These are phyloP conservation scores for Boletus hoseneyae DNA, from an alignment of 1,284 basidiomycete genomes.

Conservation along the genomic window DNA sequence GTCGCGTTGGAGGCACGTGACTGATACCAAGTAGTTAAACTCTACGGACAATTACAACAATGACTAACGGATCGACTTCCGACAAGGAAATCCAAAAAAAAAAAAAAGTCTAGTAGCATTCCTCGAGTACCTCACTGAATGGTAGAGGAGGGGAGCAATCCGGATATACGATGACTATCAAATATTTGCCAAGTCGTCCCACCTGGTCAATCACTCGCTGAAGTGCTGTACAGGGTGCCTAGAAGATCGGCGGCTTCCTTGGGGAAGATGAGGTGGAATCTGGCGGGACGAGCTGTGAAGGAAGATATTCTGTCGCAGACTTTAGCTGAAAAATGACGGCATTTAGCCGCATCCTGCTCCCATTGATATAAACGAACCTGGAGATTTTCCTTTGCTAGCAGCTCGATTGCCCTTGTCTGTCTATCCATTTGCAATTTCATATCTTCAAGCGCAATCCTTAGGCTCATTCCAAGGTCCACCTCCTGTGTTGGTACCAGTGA, in stretches of 20 bases:
- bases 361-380: conserved; percentile 21
- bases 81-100: conserved; percentile 3
- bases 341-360: conserved; percentile 12
- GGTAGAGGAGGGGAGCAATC: background rate
- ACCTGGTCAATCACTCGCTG: conserved; percentile 3
- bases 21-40: background rate
- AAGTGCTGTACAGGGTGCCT: background rate
- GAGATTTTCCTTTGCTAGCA: conserved; percentile 31
- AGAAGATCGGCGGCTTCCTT: conserved; percentile 19
- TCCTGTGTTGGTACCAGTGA: conserved; percentile 21
- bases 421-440: conserved; percentile 34
- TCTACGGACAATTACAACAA: conserved; percentile 9
- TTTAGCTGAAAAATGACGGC: conserved; percentile 18
- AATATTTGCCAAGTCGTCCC: background rate
- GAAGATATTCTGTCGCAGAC: conserved; percentile 15
- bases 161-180: background rate
- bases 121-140: background rate
- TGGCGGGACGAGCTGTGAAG: conserved; percentile 11
- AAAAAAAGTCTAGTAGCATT: background rate
- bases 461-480: conserved; percentile 20
- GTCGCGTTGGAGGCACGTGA: conserved; percentile 34
- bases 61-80: conserved; percentile 9
- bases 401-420: conserved; percentile 31
- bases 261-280: conserved; percentile 17
- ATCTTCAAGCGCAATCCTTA: conserved; percentile 29